A percentile compares a stretch with the other conserved stretches of the same genome.
phyloP scores from a whole-genome alignment of 1,139 yeast species.

The Diutina catenulata region DNA sequence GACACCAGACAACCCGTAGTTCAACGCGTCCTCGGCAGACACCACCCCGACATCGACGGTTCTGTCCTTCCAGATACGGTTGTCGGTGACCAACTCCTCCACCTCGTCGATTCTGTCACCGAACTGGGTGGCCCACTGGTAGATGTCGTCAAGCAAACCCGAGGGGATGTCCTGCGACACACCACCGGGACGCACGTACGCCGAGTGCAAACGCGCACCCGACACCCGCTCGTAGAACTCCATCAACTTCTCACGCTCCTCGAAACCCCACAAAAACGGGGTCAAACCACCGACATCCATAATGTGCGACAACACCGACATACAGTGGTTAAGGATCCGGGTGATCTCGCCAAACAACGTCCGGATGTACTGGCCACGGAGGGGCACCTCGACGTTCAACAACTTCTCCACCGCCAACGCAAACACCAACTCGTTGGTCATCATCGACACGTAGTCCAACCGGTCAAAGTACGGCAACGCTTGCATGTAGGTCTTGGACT shows the following conservation, averaged over 20 bases:
- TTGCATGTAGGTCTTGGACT: conserved; percentile 73
- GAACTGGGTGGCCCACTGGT: conserved; percentile 94
- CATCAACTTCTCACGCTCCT: conserved; percentile 88
- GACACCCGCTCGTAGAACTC: conserved; percentile 87
- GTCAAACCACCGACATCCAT: conserved; percentile 95
- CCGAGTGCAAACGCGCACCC: conserved; percentile 84
- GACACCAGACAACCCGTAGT: conserved; percentile 73
- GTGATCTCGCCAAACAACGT: conserved; percentile 85
- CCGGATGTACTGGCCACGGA: conserved; percentile 76
- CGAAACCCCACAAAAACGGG: conserved; percentile 91
- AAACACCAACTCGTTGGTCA: conserved; percentile 86
- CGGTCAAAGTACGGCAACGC: conserved; percentile 86
- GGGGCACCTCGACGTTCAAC: conserved; percentile 74
- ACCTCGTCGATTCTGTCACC: conserved; percentile 89
- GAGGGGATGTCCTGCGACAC: conserved; percentile 82
- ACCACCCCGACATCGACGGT: conserved; percentile 72
- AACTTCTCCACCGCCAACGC: conserved; percentile 79
- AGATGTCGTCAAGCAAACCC: conserved; percentile 79
- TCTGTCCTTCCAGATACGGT: conserved; percentile 89
- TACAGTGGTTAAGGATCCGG: conserved; percentile 71
- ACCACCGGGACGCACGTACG: conserved; percentile 88
- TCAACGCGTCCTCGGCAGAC: conserved; percentile 79
- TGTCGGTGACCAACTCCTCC: conserved; percentile 81
- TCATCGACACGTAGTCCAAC: conserved; percentile 82
- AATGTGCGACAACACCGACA: conserved; percentile 81